Percentiles rank a stretch among this genome's conserved stretches.
phyloP scores from a whole-genome alignment of 805 yeast species.

The Komagataella pastoris region DNA sequence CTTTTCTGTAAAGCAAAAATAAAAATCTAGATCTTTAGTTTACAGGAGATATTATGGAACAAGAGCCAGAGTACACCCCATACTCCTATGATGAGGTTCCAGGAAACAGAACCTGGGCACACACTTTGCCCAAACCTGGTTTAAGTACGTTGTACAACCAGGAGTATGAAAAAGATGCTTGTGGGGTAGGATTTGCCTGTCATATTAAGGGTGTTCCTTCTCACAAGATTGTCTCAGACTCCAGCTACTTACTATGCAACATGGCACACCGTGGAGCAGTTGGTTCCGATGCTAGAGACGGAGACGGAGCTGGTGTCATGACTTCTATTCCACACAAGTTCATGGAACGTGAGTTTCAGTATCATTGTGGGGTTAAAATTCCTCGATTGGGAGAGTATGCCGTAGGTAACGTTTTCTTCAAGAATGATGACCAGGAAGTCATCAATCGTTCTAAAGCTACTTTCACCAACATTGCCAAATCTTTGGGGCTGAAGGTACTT shows the following conservation, averaged over 20 bases:
- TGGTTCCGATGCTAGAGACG: slow-evolving; percentile 89
- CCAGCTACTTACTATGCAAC: slow-evolving; percentile 75
- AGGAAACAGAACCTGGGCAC: slow-evolving; percentile 84
- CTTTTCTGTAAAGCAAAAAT: neutral
- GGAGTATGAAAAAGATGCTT: slow-evolving; percentile 87
- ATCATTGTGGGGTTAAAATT: slow-evolving; percentile 48
- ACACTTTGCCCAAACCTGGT: slow-evolving; percentile 58
- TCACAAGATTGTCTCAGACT: slow-evolving; percentile 91
- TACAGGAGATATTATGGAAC: neutral
- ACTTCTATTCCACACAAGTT: slow-evolving; percentile 85
- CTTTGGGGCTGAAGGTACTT: slow-evolving; percentile 67
- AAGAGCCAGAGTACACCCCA: neutral
- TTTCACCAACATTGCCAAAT: slow-evolving; percentile 68
- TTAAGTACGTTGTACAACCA: slow-evolving; percentile 85
- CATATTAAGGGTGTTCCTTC: slow-evolving; percentile 79
- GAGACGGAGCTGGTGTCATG: slow-evolving; percentile 98
- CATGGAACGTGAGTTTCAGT: slow-evolving; percentile 71
- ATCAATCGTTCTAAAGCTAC: slow-evolving; percentile 58
- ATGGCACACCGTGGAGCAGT: slow-evolving; percentile 99
- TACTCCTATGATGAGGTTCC: slow-evolving; percentile 65
- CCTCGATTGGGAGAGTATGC: slow-evolving; percentile 86
- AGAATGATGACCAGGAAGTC: slow-evolving; percentile 59
- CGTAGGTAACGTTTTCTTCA: slow-evolving; percentile 88
- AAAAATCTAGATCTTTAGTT: neutral
- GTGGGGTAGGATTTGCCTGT: slow-evolving; percentile 98